phyloP scores from a whole-genome alignment of 2,329 filamentous ascomycete genomes.

The Chaetomium globosum region DNA sequence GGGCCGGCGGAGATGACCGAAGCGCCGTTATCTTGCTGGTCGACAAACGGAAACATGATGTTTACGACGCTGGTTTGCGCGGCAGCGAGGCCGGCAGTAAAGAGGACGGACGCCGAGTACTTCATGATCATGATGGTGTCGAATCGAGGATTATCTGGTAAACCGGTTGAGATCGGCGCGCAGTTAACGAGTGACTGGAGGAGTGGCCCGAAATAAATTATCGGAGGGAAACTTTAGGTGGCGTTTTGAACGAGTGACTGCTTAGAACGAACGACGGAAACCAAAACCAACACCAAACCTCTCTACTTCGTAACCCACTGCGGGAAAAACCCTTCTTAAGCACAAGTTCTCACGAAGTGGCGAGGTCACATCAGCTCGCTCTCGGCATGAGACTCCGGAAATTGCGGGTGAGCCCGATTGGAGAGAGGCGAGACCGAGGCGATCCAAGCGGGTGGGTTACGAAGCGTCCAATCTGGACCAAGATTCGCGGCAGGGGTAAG shows the following conservation, averaged over 20 bases:
- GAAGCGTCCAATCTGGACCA: background rate
- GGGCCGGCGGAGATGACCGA: conserved; percentile 37
- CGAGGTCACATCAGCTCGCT: background rate
- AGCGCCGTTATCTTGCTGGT: conserved; percentile 31
- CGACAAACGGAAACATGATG: conserved; percentile 30
- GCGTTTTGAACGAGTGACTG: conserved; percentile 14
- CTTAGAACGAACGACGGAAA: background rate
- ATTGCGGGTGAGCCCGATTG: conserved; percentile 8
- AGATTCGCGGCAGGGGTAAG: background rate
- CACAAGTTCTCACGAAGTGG: background rate
- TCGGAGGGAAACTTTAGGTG: background rate
- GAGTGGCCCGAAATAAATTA: background rate
- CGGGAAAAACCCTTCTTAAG: background rate
- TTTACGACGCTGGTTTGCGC: conserved; percentile 29
- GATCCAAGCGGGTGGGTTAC: background rate
- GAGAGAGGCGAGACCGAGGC: background rate
- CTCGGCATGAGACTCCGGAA: background rate
- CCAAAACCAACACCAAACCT: background rate
- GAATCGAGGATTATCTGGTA: background rate
- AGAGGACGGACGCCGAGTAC: conserved; percentile 18
- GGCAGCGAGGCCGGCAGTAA: conserved; percentile 27
- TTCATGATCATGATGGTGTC: conserved; percentile 19
- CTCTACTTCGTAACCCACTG: background rate
- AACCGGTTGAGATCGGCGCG: background rate
- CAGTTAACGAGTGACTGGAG: conserved; percentile 8